A percentile compares a stretch with the other conserved stretches of the same genome.
Conservation (phyloP, 371 early-diverging fungal species). For the Syncephalastrum sp. region DNA sequence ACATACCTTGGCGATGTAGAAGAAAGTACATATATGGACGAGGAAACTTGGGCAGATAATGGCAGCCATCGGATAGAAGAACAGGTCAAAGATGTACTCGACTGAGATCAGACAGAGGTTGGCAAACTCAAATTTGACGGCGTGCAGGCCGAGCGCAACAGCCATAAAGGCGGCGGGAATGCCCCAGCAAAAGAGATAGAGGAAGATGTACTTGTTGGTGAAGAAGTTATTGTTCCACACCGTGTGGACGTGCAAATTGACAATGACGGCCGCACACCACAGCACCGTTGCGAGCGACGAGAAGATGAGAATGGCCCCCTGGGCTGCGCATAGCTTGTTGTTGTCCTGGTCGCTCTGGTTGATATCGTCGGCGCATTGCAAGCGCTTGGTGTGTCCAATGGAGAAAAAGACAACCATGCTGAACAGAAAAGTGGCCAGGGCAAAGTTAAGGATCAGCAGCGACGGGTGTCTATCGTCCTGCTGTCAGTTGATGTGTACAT, state of each 20-base stretch:
- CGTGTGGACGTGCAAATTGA: conserved; percentile 66
- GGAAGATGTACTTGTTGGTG: conserved; percentile 47
- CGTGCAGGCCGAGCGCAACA: conserved; percentile 43
- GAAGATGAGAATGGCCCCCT: conserved; percentile 59
- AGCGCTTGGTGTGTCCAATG: conserved; percentile 46
- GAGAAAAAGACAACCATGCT: conserved; percentile 55
- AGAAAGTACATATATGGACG: conserved; percentile 59
- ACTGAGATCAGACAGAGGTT: conserved; percentile 58
- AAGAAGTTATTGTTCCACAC: conserved; percentile 67
- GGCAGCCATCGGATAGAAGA: conserved; percentile 64
- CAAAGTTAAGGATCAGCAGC: conserved; percentile 61
- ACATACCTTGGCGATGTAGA: conserved; percentile 56
- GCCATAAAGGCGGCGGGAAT: conserved; percentile 50
- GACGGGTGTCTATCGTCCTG: conserved; percentile 51
- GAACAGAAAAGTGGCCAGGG: conserved; percentile 55
- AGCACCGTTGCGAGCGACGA: conserved; percentile 55
- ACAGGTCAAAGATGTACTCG: conserved; percentile 47
- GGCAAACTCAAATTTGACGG: conserved; percentile 61
- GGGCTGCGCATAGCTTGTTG: conserved; percentile 62
- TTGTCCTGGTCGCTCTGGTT: conserved; percentile 52
- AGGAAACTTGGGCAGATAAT: conserved; percentile 59
- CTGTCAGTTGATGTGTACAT: neutral
- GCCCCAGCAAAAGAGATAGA: conserved; percentile 64
- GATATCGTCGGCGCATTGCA: conserved; percentile 56
- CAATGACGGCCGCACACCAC: conserved; percentile 64